Percentiles rank a stretch among this genome's conserved stretches.
These are phyloP conservation scores for Torulaspora globosa DNA, from an alignment of 1,139 yeast genomes.

Conservation along the genomic window DNA sequence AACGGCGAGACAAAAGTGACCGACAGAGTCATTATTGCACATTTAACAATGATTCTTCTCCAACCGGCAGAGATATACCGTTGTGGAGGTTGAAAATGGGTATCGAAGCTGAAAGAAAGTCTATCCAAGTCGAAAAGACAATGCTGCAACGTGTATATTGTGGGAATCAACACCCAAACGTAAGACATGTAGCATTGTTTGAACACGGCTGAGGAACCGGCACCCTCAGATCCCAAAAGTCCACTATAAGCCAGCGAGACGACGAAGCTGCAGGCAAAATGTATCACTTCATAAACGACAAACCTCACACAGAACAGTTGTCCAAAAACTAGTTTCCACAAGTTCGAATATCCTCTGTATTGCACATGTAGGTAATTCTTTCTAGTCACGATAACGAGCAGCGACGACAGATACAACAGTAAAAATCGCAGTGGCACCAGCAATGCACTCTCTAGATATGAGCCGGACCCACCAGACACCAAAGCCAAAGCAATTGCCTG, in stretches of 20 bases:
- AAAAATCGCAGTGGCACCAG: constrained; percentile 35
- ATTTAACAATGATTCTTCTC: constrained; percentile 21
- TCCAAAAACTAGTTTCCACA: constrained; percentile 46
- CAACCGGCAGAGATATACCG: constrained; percentile 27
- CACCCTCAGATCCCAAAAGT: constrained; percentile 22
- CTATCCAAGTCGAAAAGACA: constrained; percentile 57
- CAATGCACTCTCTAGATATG: constrained; percentile 29
- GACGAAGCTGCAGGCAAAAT: constrained; percentile 44
- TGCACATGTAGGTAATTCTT: constrained; percentile 51
- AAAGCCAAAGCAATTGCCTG: constrained; percentile 35
- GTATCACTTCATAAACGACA: constrained; percentile 35
- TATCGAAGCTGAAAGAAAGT: constrained; percentile 45
- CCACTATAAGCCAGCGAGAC: constrained; percentile 37
- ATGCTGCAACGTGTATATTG: constrained; percentile 53
- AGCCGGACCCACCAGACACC: constrained; percentile 17
- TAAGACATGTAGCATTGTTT: constrained; percentile 27
- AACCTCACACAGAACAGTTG: constrained; percentile 45
- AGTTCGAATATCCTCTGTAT: constrained; percentile 48
- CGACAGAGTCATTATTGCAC: constrained; percentile 18
- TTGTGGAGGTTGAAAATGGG: constrained; percentile 41
- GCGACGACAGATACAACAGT: constrained; percentile 38
- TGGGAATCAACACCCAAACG: constrained; percentile 40
- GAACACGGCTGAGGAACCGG: constrained; percentile 7
- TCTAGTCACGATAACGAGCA: constrained; percentile 48
- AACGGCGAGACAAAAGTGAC: constrained; percentile 20